Evolutionary conservation across 805 yeast genomes (phyloP), one percentile per base, ranked within the genome.

Genomic region (Tetrapisispora taiwanensis): DNA sequence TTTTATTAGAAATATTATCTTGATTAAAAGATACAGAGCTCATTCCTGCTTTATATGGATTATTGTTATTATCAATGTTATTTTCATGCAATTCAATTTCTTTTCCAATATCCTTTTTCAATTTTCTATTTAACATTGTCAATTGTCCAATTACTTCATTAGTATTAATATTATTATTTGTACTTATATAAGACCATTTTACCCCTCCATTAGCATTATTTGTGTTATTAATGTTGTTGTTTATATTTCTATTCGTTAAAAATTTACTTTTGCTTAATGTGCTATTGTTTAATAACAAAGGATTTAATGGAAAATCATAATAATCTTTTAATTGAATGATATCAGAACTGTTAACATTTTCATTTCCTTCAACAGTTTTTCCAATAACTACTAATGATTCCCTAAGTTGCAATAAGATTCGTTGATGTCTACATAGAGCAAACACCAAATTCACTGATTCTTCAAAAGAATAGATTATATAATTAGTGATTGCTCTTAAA

Each of bases 391-490:
- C 47, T 10, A 60, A 45, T 13, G 58, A 48, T 33, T 54, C 58
- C 15, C 46, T 52, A 3, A 60, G 44, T 42, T 60, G 65, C n/a
- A 47, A 30, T 18, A 68, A 49, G 7, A 66, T 47, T 19, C 51
- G 52, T 43, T 64, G 69, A 49, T 69, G 66, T 34, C 67, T 65
- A 5, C 63, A 48, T 7, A 82, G 54, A 0, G 75, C 67, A 53
- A 70, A 79, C 8, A 81, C 54, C 47, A 81, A 61, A 58, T 78
- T 72, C 45, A 78, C 60, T 1, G 81, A 73, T 27, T 77, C 75
- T 20, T 61, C 60, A 7, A 78, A 79, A 50, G 67, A 55, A 38
- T 78, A 69, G n/a, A 73, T 57, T 3, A 75, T 63, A 4, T 78
- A 69, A 20, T 74, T 75, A 40, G 79, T 69, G 3, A 81, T 58